Conservation (phyloP, 2,329 filamentous ascomycete species). For the Monilinia laxa region DNA sequence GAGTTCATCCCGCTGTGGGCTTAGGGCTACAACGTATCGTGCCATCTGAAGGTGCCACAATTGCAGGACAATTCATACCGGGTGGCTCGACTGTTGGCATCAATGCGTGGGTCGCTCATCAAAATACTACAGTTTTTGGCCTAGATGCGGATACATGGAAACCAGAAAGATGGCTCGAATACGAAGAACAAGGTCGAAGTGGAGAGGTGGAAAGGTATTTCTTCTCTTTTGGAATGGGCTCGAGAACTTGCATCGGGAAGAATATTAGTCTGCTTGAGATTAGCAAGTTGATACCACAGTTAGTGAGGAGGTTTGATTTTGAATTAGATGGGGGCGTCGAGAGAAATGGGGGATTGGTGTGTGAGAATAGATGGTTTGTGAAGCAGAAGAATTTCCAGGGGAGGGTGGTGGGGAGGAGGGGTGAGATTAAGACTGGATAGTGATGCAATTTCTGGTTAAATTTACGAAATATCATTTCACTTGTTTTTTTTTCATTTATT, state of each 20-base stretch:
- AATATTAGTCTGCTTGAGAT: constrained; percentile 49
- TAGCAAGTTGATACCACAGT: constrained; percentile 45
- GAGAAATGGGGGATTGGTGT: constrained; percentile 26
- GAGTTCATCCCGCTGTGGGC: constrained; percentile 51
- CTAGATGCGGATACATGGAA: constrained; percentile 49
- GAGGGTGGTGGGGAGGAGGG: constrained; percentile 25
- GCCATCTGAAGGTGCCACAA: constrained; percentile 45
- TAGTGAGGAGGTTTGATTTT: constrained; percentile 39
- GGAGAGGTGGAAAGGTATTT: constrained; percentile 49
- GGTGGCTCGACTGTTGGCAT: constrained; percentile 41
- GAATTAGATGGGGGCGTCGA: constrained; percentile 29
- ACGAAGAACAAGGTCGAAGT: constrained; percentile 45
- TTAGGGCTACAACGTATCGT: constrained; percentile 52
- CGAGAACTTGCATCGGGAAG: constrained; percentile 47
- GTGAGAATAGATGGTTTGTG: constrained; percentile 37
- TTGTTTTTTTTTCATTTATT: no score
- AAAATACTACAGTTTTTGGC: constrained; percentile 50
- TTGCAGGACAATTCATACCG: constrained; percentile 46
- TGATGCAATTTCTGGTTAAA: no score
- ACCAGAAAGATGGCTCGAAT: constrained; percentile 52
- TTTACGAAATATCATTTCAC: no score
- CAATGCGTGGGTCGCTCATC: constrained; percentile 40
- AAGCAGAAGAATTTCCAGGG: constrained; percentile 36
- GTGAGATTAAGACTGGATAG: no score
- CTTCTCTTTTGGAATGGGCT: constrained; percentile 44